A percentile compares a stretch with the other conserved stretches of the same genome.
phyloP scores from a whole-genome alignment of 352 stramenopile species.

The Phytophthora vignae region DNA sequence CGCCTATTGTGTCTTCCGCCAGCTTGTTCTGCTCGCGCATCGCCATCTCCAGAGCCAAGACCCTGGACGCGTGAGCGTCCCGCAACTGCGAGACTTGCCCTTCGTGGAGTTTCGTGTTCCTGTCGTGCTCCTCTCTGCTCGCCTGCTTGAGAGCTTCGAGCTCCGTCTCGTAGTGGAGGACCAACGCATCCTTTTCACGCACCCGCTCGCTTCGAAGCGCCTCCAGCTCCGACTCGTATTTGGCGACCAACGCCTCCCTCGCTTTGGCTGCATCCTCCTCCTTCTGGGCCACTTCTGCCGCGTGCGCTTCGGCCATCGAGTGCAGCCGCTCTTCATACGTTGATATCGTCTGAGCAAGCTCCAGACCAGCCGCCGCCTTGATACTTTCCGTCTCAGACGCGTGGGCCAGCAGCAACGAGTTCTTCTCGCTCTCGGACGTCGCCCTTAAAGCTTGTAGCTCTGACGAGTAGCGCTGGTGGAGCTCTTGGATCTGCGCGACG shows the following conservation, averaged over 20 bases:
- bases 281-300: slow-evolving; percentile 19
- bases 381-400: slow-evolving; percentile 31
- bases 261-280: slow-evolving; percentile 22
- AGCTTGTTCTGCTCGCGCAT: slow-evolving; percentile 54
- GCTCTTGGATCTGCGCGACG: slow-evolving; percentile 25
- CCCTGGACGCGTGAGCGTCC: slow-evolving; percentile 47
- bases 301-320: slow-evolving; percentile 18
- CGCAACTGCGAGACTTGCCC: slow-evolving; percentile 46
- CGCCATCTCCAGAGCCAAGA: slow-evolving; percentile 54
- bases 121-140: slow-evolving; percentile 51
- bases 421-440: slow-evolving; percentile 15
- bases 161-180: slow-evolving; percentile 61
- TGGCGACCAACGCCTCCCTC: slow-evolving; percentile 30
- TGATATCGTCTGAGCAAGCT: slow-evolving; percentile 37
- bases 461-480: slow-evolving; percentile 36
- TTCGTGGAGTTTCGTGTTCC: slow-evolving; percentile 36
- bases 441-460: slow-evolving; percentile 32
- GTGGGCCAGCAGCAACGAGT: slow-evolving; percentile 31
- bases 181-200: slow-evolving; percentile 28
- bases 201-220: slow-evolving; percentile 32
- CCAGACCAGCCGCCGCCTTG: slow-evolving; percentile 7
- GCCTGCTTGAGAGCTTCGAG: slow-evolving; percentile 47
- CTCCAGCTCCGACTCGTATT: slow-evolving; percentile 34
- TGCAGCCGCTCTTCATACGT: slow-evolving; percentile 33
- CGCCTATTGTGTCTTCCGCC: slow-evolving; percentile 28